A percentile compares a stretch with the other conserved stretches of the same genome.
Evolutionary conservation across 2,329 filamentous ascomycete species (phyloP).

Genomic region (Nemania diffusa): DNA sequence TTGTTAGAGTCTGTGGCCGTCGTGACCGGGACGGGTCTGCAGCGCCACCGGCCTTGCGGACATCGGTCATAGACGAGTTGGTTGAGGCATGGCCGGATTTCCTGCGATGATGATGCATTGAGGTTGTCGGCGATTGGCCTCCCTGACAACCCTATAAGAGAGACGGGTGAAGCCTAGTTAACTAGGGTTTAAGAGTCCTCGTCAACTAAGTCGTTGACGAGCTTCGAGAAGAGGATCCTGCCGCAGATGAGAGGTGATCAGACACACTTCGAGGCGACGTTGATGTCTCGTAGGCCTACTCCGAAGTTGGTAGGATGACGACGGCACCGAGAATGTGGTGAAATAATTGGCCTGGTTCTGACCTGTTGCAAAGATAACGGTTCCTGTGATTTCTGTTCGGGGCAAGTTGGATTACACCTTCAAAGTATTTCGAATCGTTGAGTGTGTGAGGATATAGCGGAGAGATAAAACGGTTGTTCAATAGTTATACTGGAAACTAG

Average conservation of each 20-base stretch:
- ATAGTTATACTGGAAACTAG: background rate
- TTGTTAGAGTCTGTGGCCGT: constrained; percentile 58
- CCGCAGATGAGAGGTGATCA: constrained; percentile 2
- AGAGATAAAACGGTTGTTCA: background rate
- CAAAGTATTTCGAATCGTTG: background rate
- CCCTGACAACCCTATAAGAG: constrained; percentile 26
- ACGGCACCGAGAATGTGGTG: background rate
- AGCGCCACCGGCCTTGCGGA: constrained; percentile 60
- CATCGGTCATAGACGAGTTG: constrained; percentile 65
- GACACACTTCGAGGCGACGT: constrained; percentile 10
- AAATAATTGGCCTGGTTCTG: background rate
- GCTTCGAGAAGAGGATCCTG: constrained; percentile 6
- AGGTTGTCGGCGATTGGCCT: constrained; percentile 42
- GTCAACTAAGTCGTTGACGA: constrained; percentile 37
- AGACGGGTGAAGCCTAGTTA: constrained; percentile 37
- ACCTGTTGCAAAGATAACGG: background rate
- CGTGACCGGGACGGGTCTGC: constrained; percentile 60
- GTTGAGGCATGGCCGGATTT: constrained; percentile 65
- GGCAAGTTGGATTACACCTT: constrained; percentile 1
- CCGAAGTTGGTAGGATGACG: constrained; percentile 11
- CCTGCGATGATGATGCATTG: constrained; percentile 68
- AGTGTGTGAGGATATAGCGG: background rate
- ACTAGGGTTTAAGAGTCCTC: constrained; percentile 37
- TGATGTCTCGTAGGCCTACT: constrained; percentile 2
- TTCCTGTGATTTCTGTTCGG: background rate